These are phyloP conservation scores for Colletotrichum noveboracense DNA, from an alignment of 2,329 filamentous ascomycete genomes.

Conservation along the genomic window DNA sequence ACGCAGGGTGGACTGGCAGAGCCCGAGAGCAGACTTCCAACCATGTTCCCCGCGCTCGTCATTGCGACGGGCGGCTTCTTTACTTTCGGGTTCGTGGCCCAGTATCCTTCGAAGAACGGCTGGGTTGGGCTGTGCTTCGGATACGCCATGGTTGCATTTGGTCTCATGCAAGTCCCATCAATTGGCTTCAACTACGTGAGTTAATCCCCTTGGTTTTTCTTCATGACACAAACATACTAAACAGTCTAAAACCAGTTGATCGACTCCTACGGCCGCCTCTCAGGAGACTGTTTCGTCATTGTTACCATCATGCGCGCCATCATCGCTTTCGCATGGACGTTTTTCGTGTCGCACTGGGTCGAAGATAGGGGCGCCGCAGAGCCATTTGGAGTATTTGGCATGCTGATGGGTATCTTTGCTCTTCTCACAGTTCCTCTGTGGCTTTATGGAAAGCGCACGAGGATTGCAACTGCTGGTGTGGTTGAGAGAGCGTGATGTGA, in stretches of 20 bases:
- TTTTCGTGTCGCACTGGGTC: constrained; percentile 57
- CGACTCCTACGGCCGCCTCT: constrained; percentile 51
- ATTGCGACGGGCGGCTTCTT: constrained; percentile 37
- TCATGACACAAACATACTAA: too few relatives aligned
- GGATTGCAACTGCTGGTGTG: constrained; percentile 34
- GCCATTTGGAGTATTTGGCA: constrained; percentile 58
- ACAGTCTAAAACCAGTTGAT: constrained; percentile 44
- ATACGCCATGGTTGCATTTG: constrained; percentile 41
- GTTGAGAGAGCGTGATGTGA: neutral
- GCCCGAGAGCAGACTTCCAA: constrained; percentile 35
- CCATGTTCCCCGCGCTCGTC: constrained; percentile 33
- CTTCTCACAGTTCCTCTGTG: constrained; percentile 39
- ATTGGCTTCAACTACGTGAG: constrained; percentile 46
- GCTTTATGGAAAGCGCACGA: constrained; percentile 39
- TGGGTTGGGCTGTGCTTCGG: constrained; percentile 41
- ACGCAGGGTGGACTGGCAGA: constrained; percentile 34
- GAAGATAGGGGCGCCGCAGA: constrained; percentile 44
- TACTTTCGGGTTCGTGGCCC: constrained; percentile 41
- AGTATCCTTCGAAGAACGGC: constrained; percentile 29
- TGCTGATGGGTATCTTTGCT: constrained; percentile 55
- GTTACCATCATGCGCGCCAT: constrained; percentile 53
- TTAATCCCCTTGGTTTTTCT: too few relatives aligned
- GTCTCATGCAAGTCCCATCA: constrained; percentile 41
- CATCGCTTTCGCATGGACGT: constrained; percentile 59
- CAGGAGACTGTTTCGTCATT: constrained; percentile 58